Conservation (phyloP, 2,329 filamentous ascomycete genomes). For the Teratosphaeria epicoccoides region DNA sequence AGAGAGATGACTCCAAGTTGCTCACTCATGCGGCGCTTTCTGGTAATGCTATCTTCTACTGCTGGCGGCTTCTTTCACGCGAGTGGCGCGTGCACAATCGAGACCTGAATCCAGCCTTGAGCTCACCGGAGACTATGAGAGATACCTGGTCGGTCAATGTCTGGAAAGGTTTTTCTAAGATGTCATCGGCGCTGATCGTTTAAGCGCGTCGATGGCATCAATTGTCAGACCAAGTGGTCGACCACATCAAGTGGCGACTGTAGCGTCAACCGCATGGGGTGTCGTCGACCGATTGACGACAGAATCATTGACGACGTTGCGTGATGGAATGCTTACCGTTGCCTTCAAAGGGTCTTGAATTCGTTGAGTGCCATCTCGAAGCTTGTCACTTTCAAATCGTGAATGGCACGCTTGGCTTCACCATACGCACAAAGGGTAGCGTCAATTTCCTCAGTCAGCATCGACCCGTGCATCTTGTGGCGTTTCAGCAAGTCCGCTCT, state of each 20-base stretch:
- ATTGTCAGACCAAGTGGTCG: not conserved
- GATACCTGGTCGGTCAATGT: not conserved
- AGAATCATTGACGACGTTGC: not conserved
- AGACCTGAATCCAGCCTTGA: constrained; percentile 41
- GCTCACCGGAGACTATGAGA: constrained; percentile 34
- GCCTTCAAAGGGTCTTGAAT: not conserved
- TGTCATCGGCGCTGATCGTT: not conserved
- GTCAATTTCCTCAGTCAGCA: constrained; percentile 43
- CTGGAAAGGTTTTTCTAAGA: not conserved
- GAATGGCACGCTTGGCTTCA: constrained; percentile 33
- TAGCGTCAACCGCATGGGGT: no score
- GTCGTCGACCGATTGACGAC: no score
- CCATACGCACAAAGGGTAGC: constrained; percentile 38
- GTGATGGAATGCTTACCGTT: not conserved
- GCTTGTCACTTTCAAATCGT: constrained; percentile 30
- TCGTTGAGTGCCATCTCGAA: not conserved
- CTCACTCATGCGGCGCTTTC: constrained; percentile 27
- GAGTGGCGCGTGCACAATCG: constrained; percentile 32
- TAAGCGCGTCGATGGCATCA: no score
- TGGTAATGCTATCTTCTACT: constrained; percentile 6
- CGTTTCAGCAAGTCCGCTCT: constrained; percentile 33
- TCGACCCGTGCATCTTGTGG: constrained; percentile 39
- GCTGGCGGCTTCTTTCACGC: constrained; percentile 32
- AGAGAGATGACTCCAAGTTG: constrained; percentile 38
- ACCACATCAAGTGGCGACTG: not conserved